Evolutionary conservation across 1,284 basidiomycete genomes (phyloP).

Genomic region (Pseudozyma thailandica): DNA sequence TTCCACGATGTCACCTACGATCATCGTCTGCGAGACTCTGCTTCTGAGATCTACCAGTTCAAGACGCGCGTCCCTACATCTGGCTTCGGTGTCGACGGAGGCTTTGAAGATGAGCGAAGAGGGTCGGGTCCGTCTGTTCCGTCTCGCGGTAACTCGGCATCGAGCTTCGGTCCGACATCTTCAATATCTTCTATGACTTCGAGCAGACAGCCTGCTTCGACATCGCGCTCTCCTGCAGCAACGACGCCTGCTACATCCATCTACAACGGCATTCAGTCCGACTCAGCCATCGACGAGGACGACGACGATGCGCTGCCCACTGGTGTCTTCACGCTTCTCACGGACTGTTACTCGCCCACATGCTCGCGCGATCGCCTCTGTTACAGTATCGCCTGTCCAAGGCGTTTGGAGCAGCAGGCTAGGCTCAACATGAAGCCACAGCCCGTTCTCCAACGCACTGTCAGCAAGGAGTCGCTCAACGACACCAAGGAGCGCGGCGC

Average conservation of each 20-base stretch:
- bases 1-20: conserved; percentile 99
- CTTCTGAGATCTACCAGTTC: conserved; percentile 93
- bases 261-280: conserved; percentile 36
- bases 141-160: conserved; percentile 41
- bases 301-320: conserved; percentile 78
- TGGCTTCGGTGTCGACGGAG: conserved; percentile 46
- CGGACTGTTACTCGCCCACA: conserved; percentile 97
- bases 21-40: conserved; percentile 89
- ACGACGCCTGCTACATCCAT: conserved; percentile 63
- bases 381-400: conserved; percentile 95
- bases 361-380: conserved; percentile 92
- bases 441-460: conserved; percentile 79
- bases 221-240: conserved; percentile 39
- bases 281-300: conserved; percentile 62
- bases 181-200: conserved; percentile 47
- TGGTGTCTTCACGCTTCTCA: conserved; percentile 95
- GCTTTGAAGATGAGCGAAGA: conserved; percentile 40
- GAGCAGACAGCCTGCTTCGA: conserved; percentile 61
- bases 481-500: conserved; percentile 78
- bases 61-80: conserved; percentile 77
- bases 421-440: conserved; percentile 87
- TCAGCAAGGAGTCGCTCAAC: conserved; percentile 82
- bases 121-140: conserved; percentile 12
- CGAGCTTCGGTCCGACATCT: conserved; percentile 33
- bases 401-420: conserved; percentile 92